Evolutionary conservation across 23 red algal species (phyloP), one percentile per base, ranked within the genome.

Genomic region (Chondrus crispus): DNA sequence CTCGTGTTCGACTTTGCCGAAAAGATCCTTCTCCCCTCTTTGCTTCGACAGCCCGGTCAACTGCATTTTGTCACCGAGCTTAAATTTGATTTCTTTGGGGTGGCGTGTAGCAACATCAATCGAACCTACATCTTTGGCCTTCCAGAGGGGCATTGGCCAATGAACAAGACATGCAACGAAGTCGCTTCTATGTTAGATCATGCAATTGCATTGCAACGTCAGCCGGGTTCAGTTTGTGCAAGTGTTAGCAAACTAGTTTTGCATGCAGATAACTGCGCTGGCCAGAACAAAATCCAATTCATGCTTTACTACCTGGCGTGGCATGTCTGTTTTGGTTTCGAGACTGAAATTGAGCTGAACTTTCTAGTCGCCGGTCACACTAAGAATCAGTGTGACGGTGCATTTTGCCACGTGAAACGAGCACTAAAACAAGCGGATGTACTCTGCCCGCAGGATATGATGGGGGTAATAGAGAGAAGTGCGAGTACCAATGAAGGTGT

Each of bases 321-420:
- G 85, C 53, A 47, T 43, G 51, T 42, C 33, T 26, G 20, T 86
- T 49, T 82, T 49, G 58, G 45, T 8, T 69, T 55, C 9, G 72
- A 81, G 30, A 40, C 46, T 81, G 12, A 42, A 3, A 82, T 91
- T 82, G 45, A 12, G 30, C 74, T 91, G 20, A 33, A 40, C 20
- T 91, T 81, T 81, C 33, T 91, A 40, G 75, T 91, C 35, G 51
- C 74, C 2, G 87, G 53, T 20, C 87, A 81, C 58, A 80, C 68
- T 6, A 91, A 91, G 53, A 91, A 80, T 52, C 5, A 46, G 5
- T 90, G 44, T 54, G 68, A 90, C 43, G 85, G 62, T 18, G 43
- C 85, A 9, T 90, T 81, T 91, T 71, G 53, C 3, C 38, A 48
- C 20, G 44, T 80, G 24, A 80, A 57, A 32, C 44, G 38, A 13